A percentile compares a stretch with the other conserved stretches of the same genome.
Evolutionary conservation across 306 rosid genomes (phyloP).

Genomic region (Rosa persica): DNA sequence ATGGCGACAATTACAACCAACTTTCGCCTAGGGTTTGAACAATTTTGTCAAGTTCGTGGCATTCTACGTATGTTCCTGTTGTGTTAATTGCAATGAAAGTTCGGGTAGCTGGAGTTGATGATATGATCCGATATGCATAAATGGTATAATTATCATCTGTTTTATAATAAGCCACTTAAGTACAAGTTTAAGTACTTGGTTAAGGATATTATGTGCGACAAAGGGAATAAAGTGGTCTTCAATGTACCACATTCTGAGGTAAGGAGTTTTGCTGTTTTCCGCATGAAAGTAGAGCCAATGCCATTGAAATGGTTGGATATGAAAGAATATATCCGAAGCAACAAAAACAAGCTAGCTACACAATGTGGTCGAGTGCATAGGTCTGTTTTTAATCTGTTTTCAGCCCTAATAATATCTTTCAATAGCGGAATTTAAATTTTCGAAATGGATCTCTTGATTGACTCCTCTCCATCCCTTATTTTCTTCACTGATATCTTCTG

Average conservation of each 20-base stretch:
- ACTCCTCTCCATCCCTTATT: constrained; percentile 19
- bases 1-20: not conserved
- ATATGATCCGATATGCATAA: not conserved
- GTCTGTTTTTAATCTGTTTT: not conserved
- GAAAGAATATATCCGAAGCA: not conserved
- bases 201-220: constrained; percentile 9
- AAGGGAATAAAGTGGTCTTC: constrained; percentile 21
- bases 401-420: not conserved
- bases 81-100: constrained; percentile 2
- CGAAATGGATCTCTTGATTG: constrained; percentile 11
- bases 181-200: constrained; percentile 2
- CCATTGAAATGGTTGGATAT: not conserved
- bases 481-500: constrained; percentile 16
- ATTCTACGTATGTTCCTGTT: not conserved
- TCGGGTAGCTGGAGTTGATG: constrained; percentile 18
- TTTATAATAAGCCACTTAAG: not conserved
- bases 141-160: not conserved
- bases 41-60: not conserved
- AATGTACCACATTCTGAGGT: constrained; percentile 16
- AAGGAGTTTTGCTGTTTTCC: not conserved
- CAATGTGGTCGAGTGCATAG: not conserved
- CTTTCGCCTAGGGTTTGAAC: not conserved
- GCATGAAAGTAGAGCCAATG: not conserved
- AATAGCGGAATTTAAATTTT: not conserved
- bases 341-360: not conserved